Percentiles rank a stretch among this genome's conserved stretches.
Evolutionary conservation across 2,329 filamentous ascomycete genomes (phyloP).

Genomic region (Arthrobotrys sphaeroides): DNA sequence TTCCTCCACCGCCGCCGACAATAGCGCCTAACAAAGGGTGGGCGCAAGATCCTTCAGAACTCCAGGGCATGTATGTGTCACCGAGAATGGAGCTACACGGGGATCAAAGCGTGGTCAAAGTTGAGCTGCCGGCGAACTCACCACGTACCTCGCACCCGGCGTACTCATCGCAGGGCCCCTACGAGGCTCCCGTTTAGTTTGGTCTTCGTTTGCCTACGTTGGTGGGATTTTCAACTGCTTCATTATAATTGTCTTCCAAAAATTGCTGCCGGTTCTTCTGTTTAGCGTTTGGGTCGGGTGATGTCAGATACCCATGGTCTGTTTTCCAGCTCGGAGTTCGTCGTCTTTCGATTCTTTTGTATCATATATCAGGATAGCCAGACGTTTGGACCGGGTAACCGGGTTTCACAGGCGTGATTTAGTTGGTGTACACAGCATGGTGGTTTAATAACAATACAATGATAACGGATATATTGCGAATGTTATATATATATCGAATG

Average conservation of each 20-base stretch:
- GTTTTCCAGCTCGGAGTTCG: conserved; percentile 2
- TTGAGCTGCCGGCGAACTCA: conserved; percentile 12
- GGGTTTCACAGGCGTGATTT: too few species aligned
- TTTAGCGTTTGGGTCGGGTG: too few species aligned
- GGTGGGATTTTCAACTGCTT: too few species aligned
- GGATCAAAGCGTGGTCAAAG: background rate
- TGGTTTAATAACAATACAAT: too few species aligned
- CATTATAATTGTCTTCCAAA: too few species aligned
- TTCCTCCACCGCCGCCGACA: conserved; percentile 25
- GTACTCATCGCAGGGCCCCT: background rate
- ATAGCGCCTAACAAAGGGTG: conserved; percentile 11
- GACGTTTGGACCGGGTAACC: too few species aligned
- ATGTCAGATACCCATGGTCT: too few species aligned
- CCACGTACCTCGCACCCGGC: background rate
- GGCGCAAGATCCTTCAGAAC: conserved; percentile 3
- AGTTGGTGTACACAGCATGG: too few species aligned
- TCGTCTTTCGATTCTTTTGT: background rate
- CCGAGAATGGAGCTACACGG: conserved; percentile 29
- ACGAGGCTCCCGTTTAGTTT: conserved; percentile 6
- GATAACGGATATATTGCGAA: too few species aligned
- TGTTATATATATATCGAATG: too few species aligned
- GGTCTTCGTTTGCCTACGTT: background rate
- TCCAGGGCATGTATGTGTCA: background rate
- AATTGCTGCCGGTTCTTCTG: too few species aligned
- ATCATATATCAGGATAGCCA: background rate